Evolutionary conservation across 164 flowering plant genomes (phyloP).

Genomic region (Cinnamomum micranthum): DNA sequence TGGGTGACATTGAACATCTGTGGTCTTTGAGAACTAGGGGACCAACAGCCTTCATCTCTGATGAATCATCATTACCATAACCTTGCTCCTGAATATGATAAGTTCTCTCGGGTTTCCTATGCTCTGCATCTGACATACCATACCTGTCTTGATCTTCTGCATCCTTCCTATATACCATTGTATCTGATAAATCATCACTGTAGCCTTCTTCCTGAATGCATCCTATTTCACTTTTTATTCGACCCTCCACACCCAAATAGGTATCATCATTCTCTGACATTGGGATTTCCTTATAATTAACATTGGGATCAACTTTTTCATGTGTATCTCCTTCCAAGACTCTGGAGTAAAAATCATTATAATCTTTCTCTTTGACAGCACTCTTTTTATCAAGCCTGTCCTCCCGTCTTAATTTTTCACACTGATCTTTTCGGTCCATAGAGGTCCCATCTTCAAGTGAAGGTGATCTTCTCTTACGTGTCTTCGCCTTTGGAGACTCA

Average conservation of each 20-base stretch:
- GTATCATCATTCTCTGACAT: background rate
- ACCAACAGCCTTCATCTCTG: background rate
- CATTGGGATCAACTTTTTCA: background rate
- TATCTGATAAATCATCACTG: background rate
- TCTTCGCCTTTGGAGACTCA: conserved; percentile 9
- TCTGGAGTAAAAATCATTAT: background rate
- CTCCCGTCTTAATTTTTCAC: background rate
- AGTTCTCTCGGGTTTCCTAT: conserved; percentile 6
- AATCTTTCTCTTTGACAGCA: background rate
- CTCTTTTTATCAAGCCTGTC: background rate
- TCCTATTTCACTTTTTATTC: background rate
- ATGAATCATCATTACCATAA: background rate
- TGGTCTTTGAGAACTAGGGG: too few relatives aligned
- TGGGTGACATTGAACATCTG: background rate
- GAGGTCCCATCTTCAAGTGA: conserved; percentile 11
- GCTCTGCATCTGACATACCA: conserved; percentile 7
- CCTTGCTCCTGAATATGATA: conserved; percentile 4
- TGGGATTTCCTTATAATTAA: conserved; percentile 5
- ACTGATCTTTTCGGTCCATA: background rate
- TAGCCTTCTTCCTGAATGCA: background rate
- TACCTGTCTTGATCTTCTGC: conserved; percentile 5
- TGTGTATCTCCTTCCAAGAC: conserved; percentile 1
- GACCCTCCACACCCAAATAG: conserved; percentile 1
- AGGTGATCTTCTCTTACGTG: conserved; percentile 4
- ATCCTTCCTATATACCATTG: conserved; percentile 1